Evolutionary conservation across 2,329 filamentous ascomycete genomes (phyloP), one percentile per base, ranked within the genome.

Genomic region (Cladobotryum protrusum): DNA sequence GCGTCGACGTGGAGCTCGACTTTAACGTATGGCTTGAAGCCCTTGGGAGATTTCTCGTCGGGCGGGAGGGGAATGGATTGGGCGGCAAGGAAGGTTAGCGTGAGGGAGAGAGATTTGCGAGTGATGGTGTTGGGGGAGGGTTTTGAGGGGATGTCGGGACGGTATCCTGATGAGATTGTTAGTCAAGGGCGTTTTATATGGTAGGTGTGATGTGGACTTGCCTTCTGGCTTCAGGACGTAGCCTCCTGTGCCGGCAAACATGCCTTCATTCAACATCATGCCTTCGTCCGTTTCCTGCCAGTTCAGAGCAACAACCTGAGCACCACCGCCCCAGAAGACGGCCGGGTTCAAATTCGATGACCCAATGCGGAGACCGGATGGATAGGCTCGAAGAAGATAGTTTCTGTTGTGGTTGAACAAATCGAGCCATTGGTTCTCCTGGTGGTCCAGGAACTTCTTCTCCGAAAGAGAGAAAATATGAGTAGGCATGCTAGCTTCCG

Each of bases 221-320:
- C 86, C 87, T 55, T 78, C 71, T 0, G 91, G 91, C 67, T 96
- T 96, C 37, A 95, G 74, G 2, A 93, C 83, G 73, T 90, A 96
- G 18, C 91, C 91, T n/a, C 77, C 77, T 0, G 87, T 88, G 11
- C 85, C 87, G 2, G 82, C 79, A 67, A 96, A 96, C 89, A 95
- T 93, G 58, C 82, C 91, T 62, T 93, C 85, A 63, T 96, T 96
- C 13, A 96, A 78, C 92, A 96, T 96, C 85, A 95, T 95, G 32
- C 89, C 90, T 58, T 89, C 86, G 61, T 96, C 90, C 67, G 87
- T 84, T 54, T 84, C 85, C 67, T 97, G 91, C 89, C 91, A 97
- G 69, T 96, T 96, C 53, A 97, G 73, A 0, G 91, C 91, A 1
- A 95, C 89, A 58, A 96, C 85, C 67, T 96, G 91, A 3, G 95